Evolutionary conservation across 225 moss, liverwort and hornwort genomes (phyloP).

Genomic region (Thuidium tamariscinum): DNA sequence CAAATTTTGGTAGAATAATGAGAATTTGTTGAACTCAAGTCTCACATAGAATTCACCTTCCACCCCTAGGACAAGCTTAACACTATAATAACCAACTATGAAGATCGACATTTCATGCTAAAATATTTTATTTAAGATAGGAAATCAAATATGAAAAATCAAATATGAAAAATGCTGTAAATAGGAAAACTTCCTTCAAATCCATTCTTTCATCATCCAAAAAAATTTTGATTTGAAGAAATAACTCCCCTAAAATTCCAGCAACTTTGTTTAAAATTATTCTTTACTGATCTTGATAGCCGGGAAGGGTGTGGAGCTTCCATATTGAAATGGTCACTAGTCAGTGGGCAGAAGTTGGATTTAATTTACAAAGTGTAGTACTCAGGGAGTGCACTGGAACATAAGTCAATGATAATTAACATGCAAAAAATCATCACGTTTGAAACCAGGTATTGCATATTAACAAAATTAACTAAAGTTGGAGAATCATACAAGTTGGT

Average conservation of each 20-base stretch:
- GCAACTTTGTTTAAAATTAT: background rate
- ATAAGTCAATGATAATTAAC: background rate
- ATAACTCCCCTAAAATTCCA: too few species aligned
- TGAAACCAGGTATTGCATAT: background rate
- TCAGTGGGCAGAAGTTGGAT: background rate
- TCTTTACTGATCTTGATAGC: background rate
- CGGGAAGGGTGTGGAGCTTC: background rate
- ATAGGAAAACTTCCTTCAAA: background rate
- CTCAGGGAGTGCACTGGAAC: background rate
- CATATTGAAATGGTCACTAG: background rate
- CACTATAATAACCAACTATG: background rate
- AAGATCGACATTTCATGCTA: background rate
- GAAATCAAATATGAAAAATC: background rate
- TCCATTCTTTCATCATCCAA: too few species aligned
- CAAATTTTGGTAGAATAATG: background rate
- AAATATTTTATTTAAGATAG: background rate
- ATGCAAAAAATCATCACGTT: background rate
- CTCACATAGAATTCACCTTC: too few species aligned
- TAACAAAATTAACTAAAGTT: background rate
- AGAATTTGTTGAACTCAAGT: background rate
- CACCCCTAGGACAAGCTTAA: too few species aligned
- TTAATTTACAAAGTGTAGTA: background rate
- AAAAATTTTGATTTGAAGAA: background rate
- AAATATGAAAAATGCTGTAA: background rate
- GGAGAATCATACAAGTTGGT: conserved; percentile 6